These are phyloP conservation scores for Mortierella hygrophila DNA, from an alignment of 192 early-diverging fungal species.

Conservation along the genomic window DNA sequence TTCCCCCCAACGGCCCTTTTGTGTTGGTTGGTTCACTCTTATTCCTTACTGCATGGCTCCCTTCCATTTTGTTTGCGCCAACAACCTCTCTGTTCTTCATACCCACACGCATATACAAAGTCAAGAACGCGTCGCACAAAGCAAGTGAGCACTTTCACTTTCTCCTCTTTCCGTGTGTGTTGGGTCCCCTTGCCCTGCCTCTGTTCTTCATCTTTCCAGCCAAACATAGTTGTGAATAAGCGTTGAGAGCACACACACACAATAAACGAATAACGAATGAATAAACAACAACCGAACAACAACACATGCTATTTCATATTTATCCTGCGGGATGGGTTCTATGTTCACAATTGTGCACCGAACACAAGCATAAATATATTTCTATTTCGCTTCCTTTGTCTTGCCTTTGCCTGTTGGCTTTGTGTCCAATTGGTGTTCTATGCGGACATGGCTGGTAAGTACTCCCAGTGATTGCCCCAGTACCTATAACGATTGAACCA, in stretches of 20 bases:
- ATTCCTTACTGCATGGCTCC: background rate
- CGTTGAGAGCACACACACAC: background rate
- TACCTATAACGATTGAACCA: conserved; percentile 18
- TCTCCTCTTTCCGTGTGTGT: background rate
- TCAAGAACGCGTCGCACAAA: conserved; percentile 10
- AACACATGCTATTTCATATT: background rate
- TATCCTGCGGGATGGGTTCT: background rate
- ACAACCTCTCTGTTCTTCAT: background rate
- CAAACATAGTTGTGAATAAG: background rate
- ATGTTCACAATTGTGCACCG: no score
- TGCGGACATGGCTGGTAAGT: conserved; percentile 34
- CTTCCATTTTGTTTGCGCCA: conserved; percentile 8
- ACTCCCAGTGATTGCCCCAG: conserved; percentile 54
- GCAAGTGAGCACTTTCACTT: conserved; percentile 5
- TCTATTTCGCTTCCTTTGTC: background rate
- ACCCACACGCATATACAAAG: background rate
- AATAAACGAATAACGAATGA: background rate
- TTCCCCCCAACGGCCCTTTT: background rate
- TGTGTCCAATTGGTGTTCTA: background rate
- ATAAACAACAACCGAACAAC: no score
- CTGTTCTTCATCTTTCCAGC: background rate
- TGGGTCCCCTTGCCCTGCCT: background rate
- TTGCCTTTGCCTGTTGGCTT: background rate
- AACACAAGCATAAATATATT: background rate
- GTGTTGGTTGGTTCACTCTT: background rate